phyloP scores from a whole-genome alignment of 164 flowering plant genomes.

The Berberis thunbergii region DNA sequence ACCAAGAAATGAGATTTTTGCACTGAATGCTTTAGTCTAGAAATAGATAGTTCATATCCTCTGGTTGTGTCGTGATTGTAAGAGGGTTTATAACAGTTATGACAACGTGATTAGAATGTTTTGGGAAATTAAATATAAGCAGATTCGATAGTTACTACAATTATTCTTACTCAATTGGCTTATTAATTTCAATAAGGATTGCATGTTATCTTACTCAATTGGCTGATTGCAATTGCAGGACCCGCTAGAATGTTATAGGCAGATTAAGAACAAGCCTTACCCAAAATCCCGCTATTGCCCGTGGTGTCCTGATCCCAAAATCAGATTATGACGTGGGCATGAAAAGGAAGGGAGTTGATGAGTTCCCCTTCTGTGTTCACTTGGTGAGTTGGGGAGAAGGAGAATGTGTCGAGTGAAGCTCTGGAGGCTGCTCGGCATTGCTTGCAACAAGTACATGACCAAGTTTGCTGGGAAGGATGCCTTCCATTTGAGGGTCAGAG shows the following conservation, averaged over 20 bases:
- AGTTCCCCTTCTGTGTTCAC: slow-evolving; percentile 62
- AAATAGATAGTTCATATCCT: too few relatives aligned
- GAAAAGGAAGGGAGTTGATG: slow-evolving; percentile 49
- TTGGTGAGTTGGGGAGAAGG: slow-evolving; percentile 63
- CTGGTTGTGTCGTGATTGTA: too few relatives aligned
- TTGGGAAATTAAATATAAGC: too few relatives aligned
- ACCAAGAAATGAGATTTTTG: too few relatives aligned
- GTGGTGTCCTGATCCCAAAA: slow-evolving; percentile 38
- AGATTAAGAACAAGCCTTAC: slow-evolving; percentile 34
- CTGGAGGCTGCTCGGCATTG: slow-evolving; percentile 59
- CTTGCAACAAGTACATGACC: slow-evolving; percentile 63
- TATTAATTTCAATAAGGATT: too few relatives aligned
- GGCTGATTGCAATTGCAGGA: too few relatives aligned
- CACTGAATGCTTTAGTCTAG: too few relatives aligned
- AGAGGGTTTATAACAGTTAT: too few relatives aligned
- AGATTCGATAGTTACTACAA: too few relatives aligned
- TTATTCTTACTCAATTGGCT: too few relatives aligned
- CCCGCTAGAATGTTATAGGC: slow-evolving; percentile 35
- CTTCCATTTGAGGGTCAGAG: slow-evolving; percentile 54
- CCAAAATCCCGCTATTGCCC: slow-evolving; percentile 34
- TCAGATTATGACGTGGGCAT: slow-evolving; percentile 33
- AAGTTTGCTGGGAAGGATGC: slow-evolving; percentile 64
- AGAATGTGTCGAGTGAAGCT: slow-evolving; percentile 61
- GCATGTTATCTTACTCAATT: too few relatives aligned
- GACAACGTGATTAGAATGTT: too few relatives aligned